Conservation (phyloP, 2,329 filamentous ascomycete species). For the Truncatella angustata region DNA sequence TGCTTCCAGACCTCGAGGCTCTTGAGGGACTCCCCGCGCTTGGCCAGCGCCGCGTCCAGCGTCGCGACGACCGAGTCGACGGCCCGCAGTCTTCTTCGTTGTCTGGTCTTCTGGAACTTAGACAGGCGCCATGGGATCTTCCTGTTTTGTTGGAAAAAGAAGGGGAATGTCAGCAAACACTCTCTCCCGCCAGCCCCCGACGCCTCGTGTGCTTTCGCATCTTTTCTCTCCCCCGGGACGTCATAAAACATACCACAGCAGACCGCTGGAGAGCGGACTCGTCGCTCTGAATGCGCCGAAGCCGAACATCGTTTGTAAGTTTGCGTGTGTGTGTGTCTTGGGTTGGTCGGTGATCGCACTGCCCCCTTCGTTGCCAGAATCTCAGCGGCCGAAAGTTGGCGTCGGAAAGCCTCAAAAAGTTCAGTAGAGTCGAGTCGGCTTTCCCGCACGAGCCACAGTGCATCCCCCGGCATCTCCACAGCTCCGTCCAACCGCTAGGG, state of each 20-base stretch:
- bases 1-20: conserved; percentile 86
- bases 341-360: conserved; percentile 11
- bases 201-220: too few species aligned
- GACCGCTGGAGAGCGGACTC: conserved; percentile 71
- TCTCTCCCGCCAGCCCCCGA: too few species aligned
- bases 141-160: conserved; percentile 74
- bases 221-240: too few species aligned
- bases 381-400: too few species aligned
- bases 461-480: neutral
- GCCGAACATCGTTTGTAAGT: too few species aligned
- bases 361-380: too few species aligned
- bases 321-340: conserved; percentile 27
- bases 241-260: conserved; percentile 65
- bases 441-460: conserved; percentile 9
- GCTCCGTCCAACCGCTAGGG: neutral
- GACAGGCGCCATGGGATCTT: conserved; percentile 98
- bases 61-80: conserved; percentile 88
- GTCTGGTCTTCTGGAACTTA: conserved; percentile 82
- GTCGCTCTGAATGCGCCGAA: conserved; percentile 82
- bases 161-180: neutral
- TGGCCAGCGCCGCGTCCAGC: conserved; percentile 73
- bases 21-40: conserved; percentile 70
- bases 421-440: neutral
- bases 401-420: conserved; percentile 13
- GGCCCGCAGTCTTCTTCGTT: conserved; percentile 76